Evolutionary conservation across 768 basidiomycete species (phyloP), one percentile per base, ranked within the genome.

Genomic region (Boletus vermiculosoides): DNA sequence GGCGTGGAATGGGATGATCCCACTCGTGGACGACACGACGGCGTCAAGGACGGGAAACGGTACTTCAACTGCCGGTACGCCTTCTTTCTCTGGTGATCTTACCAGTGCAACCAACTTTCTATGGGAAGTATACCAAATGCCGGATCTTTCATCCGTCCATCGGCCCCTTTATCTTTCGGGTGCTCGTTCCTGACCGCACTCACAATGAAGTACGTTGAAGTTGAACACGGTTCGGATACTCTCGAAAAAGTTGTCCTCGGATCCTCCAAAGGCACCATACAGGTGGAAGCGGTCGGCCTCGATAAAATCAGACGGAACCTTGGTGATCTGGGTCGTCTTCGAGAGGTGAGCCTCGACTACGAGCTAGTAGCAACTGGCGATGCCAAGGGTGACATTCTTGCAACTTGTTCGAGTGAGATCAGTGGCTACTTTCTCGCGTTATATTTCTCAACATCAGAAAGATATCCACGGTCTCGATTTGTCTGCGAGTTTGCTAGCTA

Each of bases 1-100:
- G 96, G 96, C n/a, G 82, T 98, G 46, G 96, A 98, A 74, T 98
- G 95, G 92, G 96, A 98, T 67, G 87, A 93, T 65, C 81, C 86
- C 20, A 57, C 70, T 9, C 83, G 94, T 55, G 96, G 96, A 28
- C 95, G 90, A 70, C 94, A 98, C 69, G 84, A 89, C 63, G 96
- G 96, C 7, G 68, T 78, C 61, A 90, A 92, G 67, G 85, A 92
- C 61, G 88, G 85, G 46, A 81, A 78, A 59, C 79, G 77, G 40
- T 94, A 96, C 72, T 98, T 98, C 70, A 66, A 74, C 45, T 92
- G 89, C 75, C 76, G 80, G 92, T 93, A 73, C 76, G 71, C 49
- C 44, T 45, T 39, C 46, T 42, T 57, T 52, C 53, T 45, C 57
- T 49, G 49, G 50, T 62, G 41, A 56, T 37, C 57, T 50, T 56